Percentiles rank a stretch among this genome's conserved stretches.
These are phyloP conservation scores for Carpinus fangiana DNA, from an alignment of 306 rosid genomes.

Conservation along the genomic window DNA sequence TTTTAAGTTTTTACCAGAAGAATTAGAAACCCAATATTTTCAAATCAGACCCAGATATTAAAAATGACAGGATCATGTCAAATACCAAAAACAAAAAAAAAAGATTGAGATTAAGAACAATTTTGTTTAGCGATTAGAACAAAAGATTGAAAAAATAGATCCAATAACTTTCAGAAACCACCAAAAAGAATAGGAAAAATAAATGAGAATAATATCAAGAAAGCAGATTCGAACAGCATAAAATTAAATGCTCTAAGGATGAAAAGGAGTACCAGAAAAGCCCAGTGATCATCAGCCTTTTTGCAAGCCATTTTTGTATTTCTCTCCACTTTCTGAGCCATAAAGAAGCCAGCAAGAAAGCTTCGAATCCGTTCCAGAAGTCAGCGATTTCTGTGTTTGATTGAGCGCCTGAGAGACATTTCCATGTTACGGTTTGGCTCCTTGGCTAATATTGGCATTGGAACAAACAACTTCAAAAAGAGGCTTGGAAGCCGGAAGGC, in stretches of 20 bases:
- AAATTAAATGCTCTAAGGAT: background rate
- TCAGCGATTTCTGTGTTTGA: conserved; percentile 12
- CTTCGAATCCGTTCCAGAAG: background rate
- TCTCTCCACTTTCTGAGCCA: conserved; percentile 27
- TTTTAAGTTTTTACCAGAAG: background rate
- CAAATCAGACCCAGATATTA: background rate
- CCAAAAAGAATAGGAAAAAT: background rate
- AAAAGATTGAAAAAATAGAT: background rate
- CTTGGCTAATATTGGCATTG: conserved; percentile 1
- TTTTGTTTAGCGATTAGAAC: too few relatives aligned
- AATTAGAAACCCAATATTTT: background rate
- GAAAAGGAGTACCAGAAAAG: conserved; percentile 54
- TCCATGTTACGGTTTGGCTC: conserved; percentile 5
- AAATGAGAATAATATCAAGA: background rate
- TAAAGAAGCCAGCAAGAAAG: background rate
- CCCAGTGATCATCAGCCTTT: conserved; percentile 61
- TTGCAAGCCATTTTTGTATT: conserved; percentile 21
- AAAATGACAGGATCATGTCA: background rate
- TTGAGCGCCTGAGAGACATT: conserved; percentile 22
- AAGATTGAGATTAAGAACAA: background rate
- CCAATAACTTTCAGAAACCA: background rate
- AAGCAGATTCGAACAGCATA: conserved; percentile 11
- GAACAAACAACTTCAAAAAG: background rate
- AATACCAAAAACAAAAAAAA: too few relatives aligned
- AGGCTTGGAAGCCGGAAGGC: too few relatives aligned